These are phyloP conservation scores for Mycosphaerella sp. DNA, from an alignment of 2,329 filamentous ascomycete species.

Conservation along the genomic window DNA sequence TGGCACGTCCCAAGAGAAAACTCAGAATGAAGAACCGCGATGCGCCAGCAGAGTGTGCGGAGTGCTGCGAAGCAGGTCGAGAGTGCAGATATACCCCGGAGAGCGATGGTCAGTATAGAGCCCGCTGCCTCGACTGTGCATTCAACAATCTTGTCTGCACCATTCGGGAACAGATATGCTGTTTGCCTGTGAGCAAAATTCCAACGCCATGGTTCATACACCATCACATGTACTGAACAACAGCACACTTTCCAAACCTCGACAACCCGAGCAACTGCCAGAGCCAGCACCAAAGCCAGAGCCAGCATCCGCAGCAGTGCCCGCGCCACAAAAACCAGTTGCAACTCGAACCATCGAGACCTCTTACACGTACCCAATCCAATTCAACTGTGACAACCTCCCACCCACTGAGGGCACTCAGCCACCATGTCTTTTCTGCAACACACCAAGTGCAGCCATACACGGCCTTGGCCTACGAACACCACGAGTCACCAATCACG, in stretches of 20 bases:
- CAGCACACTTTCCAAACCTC: background rate
- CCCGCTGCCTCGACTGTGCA: slow-evolving; percentile 4
- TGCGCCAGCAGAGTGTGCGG: slow-evolving; percentile 5
- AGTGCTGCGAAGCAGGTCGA: slow-evolving; percentile 1
- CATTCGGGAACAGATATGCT: background rate
- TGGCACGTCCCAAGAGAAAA: slow-evolving; percentile 9
- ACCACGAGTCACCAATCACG: slow-evolving; percentile 31
- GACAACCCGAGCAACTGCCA: background rate
- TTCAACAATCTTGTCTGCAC: slow-evolving; percentile 6
- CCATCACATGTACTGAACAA: background rate
- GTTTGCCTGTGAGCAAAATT: background rate
- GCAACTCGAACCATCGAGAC: slow-evolving; percentile 31
- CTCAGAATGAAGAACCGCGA: background rate
- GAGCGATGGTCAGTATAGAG: slow-evolving; percentile 5
- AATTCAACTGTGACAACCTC: slow-evolving; percentile 34
- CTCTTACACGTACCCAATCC: slow-evolving; percentile 38
- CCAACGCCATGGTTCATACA: background rate
- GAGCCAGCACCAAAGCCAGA: background rate
- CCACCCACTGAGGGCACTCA: slow-evolving; percentile 4
- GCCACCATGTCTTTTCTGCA: slow-evolving; percentile 41
- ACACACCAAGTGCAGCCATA: slow-evolving; percentile 34
- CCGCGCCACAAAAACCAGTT: no score
- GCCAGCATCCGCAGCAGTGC: no score
- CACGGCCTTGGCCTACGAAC: slow-evolving; percentile 32
- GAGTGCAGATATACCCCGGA: slow-evolving; percentile 5